Base-by-base conservation (phyloP, 2,329 filamentous ascomycete genomes). In the Talaromyces rugulosus region DNA sequence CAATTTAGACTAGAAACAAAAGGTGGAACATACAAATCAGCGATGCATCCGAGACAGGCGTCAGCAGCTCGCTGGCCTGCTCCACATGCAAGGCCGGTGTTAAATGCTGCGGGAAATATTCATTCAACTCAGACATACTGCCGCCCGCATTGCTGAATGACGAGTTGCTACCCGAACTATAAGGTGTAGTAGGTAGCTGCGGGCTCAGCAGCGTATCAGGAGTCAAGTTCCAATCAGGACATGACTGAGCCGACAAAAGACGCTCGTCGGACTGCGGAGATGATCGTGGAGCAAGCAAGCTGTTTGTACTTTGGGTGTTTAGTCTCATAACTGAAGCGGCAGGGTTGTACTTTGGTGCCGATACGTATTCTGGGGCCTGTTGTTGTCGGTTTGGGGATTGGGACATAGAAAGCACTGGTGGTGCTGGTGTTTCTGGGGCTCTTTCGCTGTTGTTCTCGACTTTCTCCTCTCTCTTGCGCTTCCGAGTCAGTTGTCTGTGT, bases 401-500 rank as follows among this genome's bases (percentile, higher is more conserved):
- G 28, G 28, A 18, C 4, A 30, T 5, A 53, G 16, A 8, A 31
- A 16, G 11, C 27, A 12, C 27, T 5, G 30, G 12, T 4, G 27
- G 30, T 16, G 30, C 27, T 16, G 33, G 34, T 12, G 34, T 36
- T 27, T 56, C 40, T 56, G 53, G 2, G 40, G 8, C 30, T 31
- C 31, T 52, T 53, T 58, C 9, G 18, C 47, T 31, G 28, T 3
- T 31, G 28, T 5, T 5, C 8, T 50, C 12, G 36, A 40, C 33
- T 56, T 59, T 59, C 31, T 8, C 18, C 23, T 62, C 61, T 28
- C 61, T 59, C 52, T 62, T 62, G 14, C 61, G 42, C n/a, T 62
- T 62, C 3, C 61, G 56, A 8, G 61, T 62, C n/a, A 62, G 44
- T 31, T 62, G 61, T 52, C 61, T 55, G 16, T 62, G 61, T 30